A percentile compares a stretch with the other conserved stretches of the same genome.
Evolutionary conservation across 2,329 filamentous ascomycete species (phyloP).

Genomic region (Ophiocordyceps polyrhachis-furcata): DNA sequence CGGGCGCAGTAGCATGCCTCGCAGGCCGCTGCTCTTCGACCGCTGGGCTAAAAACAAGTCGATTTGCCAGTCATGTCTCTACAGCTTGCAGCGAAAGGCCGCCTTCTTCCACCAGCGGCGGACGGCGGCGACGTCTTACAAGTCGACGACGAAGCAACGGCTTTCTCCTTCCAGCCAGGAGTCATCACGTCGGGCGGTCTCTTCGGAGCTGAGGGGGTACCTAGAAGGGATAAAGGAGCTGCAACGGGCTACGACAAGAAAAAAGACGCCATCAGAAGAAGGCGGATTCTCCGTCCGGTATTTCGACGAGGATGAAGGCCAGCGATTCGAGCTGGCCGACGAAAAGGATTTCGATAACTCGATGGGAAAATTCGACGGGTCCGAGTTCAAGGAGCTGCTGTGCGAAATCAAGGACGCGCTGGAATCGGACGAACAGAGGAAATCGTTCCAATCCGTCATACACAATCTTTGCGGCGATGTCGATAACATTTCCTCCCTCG

Average conservation of each 20-base stretch:
- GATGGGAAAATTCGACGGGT: slow-evolving; percentile 16
- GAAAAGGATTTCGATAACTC: slow-evolving; percentile 22
- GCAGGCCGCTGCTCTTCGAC: slow-evolving; percentile 16
- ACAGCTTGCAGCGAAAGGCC: slow-evolving; percentile 11
- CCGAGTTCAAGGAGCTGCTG: slow-evolving; percentile 17
- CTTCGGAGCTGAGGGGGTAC: slow-evolving; percentile 10
- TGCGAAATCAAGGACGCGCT: slow-evolving; percentile 20
- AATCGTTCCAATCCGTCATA: slow-evolving; percentile 17
- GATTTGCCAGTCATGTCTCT: slow-evolving; percentile 20
- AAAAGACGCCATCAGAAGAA: slow-evolving; percentile 4
- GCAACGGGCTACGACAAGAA: slow-evolving; percentile 1
- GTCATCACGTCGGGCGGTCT: slow-evolving; percentile 8
- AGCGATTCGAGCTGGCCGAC: slow-evolving; percentile 17
- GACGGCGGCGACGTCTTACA: slow-evolving; percentile 12
- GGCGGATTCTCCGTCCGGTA: slow-evolving; percentile 20
- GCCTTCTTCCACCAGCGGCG: slow-evolving; percentile 6
- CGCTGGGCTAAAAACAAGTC: slow-evolving; percentile 15
- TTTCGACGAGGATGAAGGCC: slow-evolving; percentile 26
- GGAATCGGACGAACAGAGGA: slow-evolving; percentile 13
- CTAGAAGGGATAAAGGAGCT: slow-evolving; percentile 11
- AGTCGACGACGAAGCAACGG: slow-evolving; percentile 7
- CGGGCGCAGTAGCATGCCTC: slow-evolving; percentile 12
- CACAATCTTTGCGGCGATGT: slow-evolving; percentile 13
- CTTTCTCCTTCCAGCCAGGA: slow-evolving; percentile 3
- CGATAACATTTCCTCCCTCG: slow-evolving; percentile 12